Conservation (phyloP, 495 filamentous ascomycete genomes). For the Annulohypoxylon moriforme region DNA sequence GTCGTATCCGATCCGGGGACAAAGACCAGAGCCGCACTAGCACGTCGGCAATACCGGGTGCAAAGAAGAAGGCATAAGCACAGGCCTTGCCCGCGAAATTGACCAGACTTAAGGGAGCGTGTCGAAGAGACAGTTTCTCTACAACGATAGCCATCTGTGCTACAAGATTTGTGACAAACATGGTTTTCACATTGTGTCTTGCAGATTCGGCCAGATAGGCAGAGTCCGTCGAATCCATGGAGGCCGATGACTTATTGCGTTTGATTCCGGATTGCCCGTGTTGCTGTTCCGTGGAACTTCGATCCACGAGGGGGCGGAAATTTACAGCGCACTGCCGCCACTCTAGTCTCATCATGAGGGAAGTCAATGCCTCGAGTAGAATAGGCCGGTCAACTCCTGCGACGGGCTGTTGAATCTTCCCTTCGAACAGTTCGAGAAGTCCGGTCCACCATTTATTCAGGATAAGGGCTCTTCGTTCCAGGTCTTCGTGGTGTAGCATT, state of each 20-base stretch:
- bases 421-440: conserved; percentile 85
- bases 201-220: conserved; percentile 89
- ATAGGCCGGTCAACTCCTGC: conserved; percentile 82
- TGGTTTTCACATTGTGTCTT: conserved; percentile 91
- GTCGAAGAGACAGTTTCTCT: conserved; percentile 88
- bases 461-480: conserved; percentile 84
- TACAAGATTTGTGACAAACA: conserved; percentile 87
- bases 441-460: conserved; percentile 97
- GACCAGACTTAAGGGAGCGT: conserved; percentile 91
- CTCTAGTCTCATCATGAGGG: conserved; percentile 92
- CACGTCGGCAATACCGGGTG: conserved; percentile 87
- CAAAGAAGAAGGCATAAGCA: conserved; percentile 97
- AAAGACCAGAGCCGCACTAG: conserved; percentile 86
- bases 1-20: conserved; percentile 71
- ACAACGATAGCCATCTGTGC: conserved; percentile 90
- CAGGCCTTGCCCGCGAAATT: conserved; percentile 93
- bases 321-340: conserved; percentile 81
- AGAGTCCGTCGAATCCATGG: conserved; percentile 71
- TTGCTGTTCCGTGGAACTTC: conserved; percentile 55
- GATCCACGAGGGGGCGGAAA: conserved; percentile 67
- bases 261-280: conserved; percentile 52
- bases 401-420: conserved; percentile 58
- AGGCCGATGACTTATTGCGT: conserved; percentile 65
- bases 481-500: conserved; percentile 76
- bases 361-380: conserved; percentile 82